Conservation (phyloP, 139 green algal species). For the Bryopsis sp. region DNA sequence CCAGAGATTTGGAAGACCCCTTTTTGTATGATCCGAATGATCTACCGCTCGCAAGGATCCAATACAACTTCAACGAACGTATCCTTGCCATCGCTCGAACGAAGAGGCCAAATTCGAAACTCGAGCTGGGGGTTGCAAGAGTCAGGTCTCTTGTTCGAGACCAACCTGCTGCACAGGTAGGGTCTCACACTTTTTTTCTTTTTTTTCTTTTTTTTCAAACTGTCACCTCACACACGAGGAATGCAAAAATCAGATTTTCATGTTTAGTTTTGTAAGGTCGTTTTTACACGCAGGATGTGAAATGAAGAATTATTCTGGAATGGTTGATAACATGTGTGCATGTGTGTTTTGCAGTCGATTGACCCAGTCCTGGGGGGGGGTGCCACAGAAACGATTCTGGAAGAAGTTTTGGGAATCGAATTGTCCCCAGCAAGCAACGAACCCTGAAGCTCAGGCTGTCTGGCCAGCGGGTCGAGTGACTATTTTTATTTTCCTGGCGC, state of each 20-base stretch:
- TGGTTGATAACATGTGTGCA: neutral
- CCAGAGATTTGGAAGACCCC: conserved; percentile 39
- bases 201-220: neutral
- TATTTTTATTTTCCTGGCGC: too few species aligned
- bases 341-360: neutral
- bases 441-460: too few species aligned
- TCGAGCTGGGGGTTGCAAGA: neutral
- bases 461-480: too few species aligned
- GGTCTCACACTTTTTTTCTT: neutral
- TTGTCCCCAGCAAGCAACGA: too few species aligned
- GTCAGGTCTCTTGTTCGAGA: neutral
- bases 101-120: neutral
- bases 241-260: neutral
- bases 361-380: neutral
- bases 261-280: neutral
- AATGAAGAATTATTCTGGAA: neutral
- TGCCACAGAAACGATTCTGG: neutral
- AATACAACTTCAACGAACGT: conserved; percentile 7
- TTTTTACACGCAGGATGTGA: neutral
- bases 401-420: neutral
- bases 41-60: conserved; percentile 12
- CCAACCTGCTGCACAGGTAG: neutral
- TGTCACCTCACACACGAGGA: neutral
- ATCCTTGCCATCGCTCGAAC: neutral
- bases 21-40: conserved; percentile 37